Conservation (phyloP, 352 stramenopile species). For the Phytopythium kandeliae region DNA sequence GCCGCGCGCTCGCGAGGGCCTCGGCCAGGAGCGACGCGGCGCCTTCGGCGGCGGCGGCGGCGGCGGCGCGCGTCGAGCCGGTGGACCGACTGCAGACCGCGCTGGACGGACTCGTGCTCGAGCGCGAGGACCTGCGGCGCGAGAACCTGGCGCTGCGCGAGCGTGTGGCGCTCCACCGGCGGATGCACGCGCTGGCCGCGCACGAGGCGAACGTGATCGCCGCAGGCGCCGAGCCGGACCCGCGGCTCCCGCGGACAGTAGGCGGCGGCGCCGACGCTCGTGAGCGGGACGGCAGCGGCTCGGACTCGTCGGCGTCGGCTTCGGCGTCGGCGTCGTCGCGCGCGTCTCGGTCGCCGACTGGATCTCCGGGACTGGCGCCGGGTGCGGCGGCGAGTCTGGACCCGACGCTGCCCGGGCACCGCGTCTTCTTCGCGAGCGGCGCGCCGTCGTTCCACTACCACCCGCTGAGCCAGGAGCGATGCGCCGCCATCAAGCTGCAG, state of each 20-base stretch:
- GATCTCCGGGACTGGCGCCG: no score
- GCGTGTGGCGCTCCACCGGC: constrained; percentile 18
- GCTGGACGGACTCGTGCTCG: constrained; percentile 22
- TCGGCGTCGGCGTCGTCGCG: constrained; percentile 14
- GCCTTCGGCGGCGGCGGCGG: constrained; percentile 3
- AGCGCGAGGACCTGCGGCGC: constrained; percentile 26
- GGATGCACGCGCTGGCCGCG: constrained; percentile 11
- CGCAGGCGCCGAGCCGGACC: neutral
- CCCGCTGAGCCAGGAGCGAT: constrained; percentile 21
- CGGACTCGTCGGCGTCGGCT: constrained; percentile 15
- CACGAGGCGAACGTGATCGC: constrained; percentile 1
- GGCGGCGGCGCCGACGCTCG: no score
- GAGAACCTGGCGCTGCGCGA: constrained; percentile 32
- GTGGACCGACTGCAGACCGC: constrained; percentile 11
- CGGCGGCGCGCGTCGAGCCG: neutral
- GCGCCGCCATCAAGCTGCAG: constrained; percentile 16
- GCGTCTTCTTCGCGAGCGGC: constrained; percentile 20
- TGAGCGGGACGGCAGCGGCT: constrained; percentile 17
- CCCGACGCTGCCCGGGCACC: constrained; percentile 10
- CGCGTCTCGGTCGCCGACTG: no score
- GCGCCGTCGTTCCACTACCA: constrained; percentile 33
- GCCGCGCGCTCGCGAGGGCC: constrained; percentile 15
- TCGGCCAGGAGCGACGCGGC: neutral
- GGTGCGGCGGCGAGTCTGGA: no score
- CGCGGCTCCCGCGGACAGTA: no score